These are phyloP conservation scores for Coemansia sp. DNA, from an alignment of 192 early-diverging fungal genomes.

Conservation along the genomic window DNA sequence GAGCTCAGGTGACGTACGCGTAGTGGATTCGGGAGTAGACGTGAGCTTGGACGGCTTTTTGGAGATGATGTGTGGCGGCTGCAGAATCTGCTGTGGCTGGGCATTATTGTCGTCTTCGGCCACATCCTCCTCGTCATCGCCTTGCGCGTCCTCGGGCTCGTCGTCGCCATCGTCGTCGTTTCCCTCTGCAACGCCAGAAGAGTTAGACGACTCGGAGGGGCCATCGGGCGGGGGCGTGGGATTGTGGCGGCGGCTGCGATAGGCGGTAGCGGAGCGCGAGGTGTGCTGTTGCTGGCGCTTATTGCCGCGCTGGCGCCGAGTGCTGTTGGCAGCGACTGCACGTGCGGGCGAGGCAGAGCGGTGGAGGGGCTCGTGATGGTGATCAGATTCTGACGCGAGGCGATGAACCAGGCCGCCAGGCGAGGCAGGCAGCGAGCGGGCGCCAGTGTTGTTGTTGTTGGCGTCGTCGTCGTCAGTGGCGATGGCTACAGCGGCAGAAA, in stretches of 20 bases:
- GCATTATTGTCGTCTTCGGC: background rate
- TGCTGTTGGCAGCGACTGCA: background rate
- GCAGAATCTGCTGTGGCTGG: background rate
- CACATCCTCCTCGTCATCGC: background rate
- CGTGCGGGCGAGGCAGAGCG: constrained; percentile 3
- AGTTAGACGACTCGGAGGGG: constrained; percentile 6
- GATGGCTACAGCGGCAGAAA: constrained; percentile 3
- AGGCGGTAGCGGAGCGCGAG: background rate
- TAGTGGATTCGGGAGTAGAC: constrained; percentile 15
- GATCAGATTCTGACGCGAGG: constrained; percentile 5
- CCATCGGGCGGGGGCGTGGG: constrained; percentile 4
- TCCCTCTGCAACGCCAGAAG: constrained; percentile 1
- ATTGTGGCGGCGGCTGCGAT: constrained; percentile 5
- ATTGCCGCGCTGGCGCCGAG: constrained; percentile 3
- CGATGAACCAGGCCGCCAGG: background rate
- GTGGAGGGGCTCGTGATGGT: background rate
- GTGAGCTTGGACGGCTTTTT: background rate
- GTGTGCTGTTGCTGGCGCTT: background rate
- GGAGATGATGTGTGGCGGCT: background rate
- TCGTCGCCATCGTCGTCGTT: constrained; percentile 2
- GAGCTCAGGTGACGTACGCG: constrained; percentile 6
- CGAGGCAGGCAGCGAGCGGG: background rate
- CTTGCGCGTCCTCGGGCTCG: constrained; percentile 2
- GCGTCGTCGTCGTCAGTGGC: background rate
- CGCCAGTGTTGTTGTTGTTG: background rate